Percentiles rank a stretch among this genome's conserved stretches.
These are phyloP conservation scores for Starmerella ratchasimensis DNA, from an alignment of 805 yeast genomes.

Conservation along the genomic window DNA sequence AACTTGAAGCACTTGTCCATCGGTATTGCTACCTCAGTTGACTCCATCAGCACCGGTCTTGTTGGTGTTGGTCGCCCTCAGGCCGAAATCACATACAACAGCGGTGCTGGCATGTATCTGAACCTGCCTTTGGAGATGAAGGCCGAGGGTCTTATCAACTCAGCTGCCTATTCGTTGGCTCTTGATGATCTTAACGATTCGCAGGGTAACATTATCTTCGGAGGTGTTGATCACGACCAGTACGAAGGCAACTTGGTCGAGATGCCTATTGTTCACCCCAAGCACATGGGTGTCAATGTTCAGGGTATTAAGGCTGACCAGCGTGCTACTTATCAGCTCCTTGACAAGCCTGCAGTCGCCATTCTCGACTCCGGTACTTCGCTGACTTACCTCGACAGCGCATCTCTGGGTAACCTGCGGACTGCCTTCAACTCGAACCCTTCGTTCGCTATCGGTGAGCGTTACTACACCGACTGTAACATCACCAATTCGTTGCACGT, in stretches of 20 bases:
- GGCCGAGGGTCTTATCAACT: slow-evolving; percentile 42
- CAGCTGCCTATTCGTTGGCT: slow-evolving; percentile 51
- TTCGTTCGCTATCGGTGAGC: slow-evolving; percentile 25
- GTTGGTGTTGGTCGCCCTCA: slow-evolving; percentile 34
- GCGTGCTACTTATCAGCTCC: slow-evolving; percentile 18
- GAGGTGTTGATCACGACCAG: slow-evolving; percentile 41
- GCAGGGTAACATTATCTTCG: slow-evolving; percentile 42
- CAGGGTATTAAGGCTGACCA: slow-evolving; percentile 22
- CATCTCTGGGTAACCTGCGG: slow-evolving; percentile 25
- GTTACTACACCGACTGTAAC: slow-evolving; percentile 29
- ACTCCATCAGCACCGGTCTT: slow-evolving; percentile 52
- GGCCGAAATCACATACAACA: slow-evolving; percentile 34
- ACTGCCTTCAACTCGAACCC: slow-evolving; percentile 29
- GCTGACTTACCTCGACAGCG: slow-evolving; percentile 35
- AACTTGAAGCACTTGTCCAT: slow-evolving; percentile 44
- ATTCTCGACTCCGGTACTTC: slow-evolving; percentile 46
- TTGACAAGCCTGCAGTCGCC: slow-evolving; percentile 26
- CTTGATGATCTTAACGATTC: slow-evolving; percentile 32
- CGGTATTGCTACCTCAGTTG: slow-evolving; percentile 53
- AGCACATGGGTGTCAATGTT: slow-evolving; percentile 25
- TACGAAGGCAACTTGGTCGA: slow-evolving; percentile 33
- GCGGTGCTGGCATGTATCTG: slow-evolving; percentile 31
- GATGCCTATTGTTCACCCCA: slow-evolving; percentile 27
- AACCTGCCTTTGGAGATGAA: slow-evolving; percentile 56
- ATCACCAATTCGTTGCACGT: slow-evolving; percentile 22